phyloP scores from a whole-genome alignment of 2,329 filamentous ascomycete species.

The Aspergillus phoenicis region DNA sequence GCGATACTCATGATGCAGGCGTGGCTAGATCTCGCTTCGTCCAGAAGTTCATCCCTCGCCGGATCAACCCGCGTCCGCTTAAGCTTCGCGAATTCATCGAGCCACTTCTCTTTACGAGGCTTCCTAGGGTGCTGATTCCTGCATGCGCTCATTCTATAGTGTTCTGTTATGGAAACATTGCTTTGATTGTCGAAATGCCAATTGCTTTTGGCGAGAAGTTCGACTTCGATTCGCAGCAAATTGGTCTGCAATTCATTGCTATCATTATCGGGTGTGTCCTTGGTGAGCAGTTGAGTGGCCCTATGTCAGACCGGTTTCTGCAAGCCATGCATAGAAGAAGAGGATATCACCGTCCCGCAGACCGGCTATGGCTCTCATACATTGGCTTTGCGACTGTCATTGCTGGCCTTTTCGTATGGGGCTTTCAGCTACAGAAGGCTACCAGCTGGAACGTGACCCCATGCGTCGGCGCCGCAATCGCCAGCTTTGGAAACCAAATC shows the following conservation, averaged over 20 bases:
- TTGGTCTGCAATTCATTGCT: constrained; percentile 60
- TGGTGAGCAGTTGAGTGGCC: constrained; percentile 61
- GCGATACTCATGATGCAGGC: constrained; percentile 36
- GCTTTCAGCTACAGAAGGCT: constrained; percentile 54
- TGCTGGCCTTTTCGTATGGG: constrained; percentile 57
- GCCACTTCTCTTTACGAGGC: constrained; percentile 48
- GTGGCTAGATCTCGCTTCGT: constrained; percentile 26
- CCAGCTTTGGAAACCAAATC: constrained; percentile 61
- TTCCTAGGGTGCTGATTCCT: constrained; percentile 53
- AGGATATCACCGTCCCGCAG: constrained; percentile 45
- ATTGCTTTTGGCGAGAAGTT: constrained; percentile 59
- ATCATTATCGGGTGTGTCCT: constrained; percentile 60
- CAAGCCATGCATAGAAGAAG: constrained; percentile 41
- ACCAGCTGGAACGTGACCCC: constrained; percentile 59
- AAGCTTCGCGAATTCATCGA: constrained; percentile 51
- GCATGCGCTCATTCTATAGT: constrained; percentile 57
- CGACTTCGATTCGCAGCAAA: constrained; percentile 58
- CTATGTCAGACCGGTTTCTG: constrained; percentile 54
- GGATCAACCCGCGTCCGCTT: constrained; percentile 54
- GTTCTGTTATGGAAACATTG: constrained; percentile 57
- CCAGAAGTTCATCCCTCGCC: constrained; percentile 44
- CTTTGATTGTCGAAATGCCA: constrained; percentile 61
- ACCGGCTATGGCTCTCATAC: constrained; percentile 62
- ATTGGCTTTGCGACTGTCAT: constrained; percentile 55
- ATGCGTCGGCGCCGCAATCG: constrained; percentile 56